These are phyloP conservation scores for Verbena officinalis DNA, from an alignment of 257 asterid species.

Conservation along the genomic window DNA sequence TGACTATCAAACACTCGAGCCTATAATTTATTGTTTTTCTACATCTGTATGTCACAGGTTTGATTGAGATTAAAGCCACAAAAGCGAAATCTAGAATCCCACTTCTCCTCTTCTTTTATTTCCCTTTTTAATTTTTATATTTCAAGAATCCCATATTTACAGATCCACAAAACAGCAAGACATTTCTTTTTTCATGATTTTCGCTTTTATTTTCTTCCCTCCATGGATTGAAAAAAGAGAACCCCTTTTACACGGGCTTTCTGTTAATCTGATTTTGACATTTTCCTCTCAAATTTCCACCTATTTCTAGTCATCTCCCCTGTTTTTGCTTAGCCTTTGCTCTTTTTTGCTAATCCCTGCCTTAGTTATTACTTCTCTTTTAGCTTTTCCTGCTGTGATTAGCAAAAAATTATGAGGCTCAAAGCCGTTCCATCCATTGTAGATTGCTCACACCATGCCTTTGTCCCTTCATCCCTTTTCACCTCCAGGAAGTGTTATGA, in stretches of 20 bases:
- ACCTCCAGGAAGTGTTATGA: conserved; percentile 23
- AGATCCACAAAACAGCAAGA: conserved; percentile 25
- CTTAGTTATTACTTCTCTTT: conserved; percentile 19
- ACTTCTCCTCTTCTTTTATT: neutral
- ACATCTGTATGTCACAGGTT: conserved; percentile 57
- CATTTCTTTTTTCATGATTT: conserved; percentile 19
- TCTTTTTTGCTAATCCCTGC: conserved; percentile 23
- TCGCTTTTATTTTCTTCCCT: conserved; percentile 2
- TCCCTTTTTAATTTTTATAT: neutral
- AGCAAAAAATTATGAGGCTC: conserved; percentile 43
- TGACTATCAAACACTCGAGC: conserved; percentile 5
- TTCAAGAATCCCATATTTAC: conserved; percentile 33
- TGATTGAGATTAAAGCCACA: conserved; percentile 40
- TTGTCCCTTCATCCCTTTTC: conserved; percentile 21
- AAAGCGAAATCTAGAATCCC: conserved; percentile 33
- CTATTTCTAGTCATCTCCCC: conserved; percentile 33
- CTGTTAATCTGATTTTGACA: conserved; percentile 46
- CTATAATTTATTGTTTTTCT: conserved; percentile 21
- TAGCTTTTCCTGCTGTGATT: conserved; percentile 31
- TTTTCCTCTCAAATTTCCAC: conserved; percentile 27
- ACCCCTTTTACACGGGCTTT: conserved; percentile 53
- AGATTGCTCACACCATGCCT: conserved; percentile 41
- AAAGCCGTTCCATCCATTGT: conserved; percentile 42
- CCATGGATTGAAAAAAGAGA: conserved; percentile 35
- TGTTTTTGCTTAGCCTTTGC: conserved; percentile 28